These are phyloP conservation scores for Gautieria morchelliformis DNA, from an alignment of 768 basidiomycete species.

Conservation along the genomic window DNA sequence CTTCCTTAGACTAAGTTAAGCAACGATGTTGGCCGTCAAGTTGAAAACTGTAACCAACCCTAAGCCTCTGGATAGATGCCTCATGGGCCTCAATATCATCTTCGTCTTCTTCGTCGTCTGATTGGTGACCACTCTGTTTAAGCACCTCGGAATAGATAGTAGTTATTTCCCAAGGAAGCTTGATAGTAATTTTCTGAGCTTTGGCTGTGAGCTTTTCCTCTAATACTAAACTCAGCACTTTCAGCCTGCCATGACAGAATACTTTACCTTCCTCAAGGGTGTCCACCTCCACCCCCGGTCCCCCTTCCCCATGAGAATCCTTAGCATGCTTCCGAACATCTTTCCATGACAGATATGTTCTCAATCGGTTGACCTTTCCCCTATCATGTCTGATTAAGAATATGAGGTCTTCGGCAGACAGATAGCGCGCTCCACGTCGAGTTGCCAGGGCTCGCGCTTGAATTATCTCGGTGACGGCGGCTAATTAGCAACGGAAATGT, in stretches of 20 bases:
- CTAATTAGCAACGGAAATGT: background rate
- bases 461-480: constrained; percentile 49
- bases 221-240: background rate
- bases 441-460: constrained; percentile 81
- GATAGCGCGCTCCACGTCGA: constrained; percentile 73
- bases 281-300: constrained; percentile 74
- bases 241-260: background rate
- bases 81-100: constrained; percentile 94
- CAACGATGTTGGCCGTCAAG: background rate
- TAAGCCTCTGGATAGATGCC: constrained; percentile 81
- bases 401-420: constrained; percentile 90
- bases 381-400: constrained; percentile 93
- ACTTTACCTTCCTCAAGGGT: constrained; percentile 73
- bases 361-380: constrained; percentile 84
- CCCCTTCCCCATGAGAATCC: constrained; percentile 76
- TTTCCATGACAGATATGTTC: constrained; percentile 95
- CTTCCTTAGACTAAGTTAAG: constrained; percentile 47
- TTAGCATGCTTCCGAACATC: constrained; percentile 94
- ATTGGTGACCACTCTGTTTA: constrained; percentile 61
- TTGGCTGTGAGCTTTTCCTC: constrained; percentile 73
- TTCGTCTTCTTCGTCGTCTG: constrained; percentile 94
- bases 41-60: constrained; percentile 31
- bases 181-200: constrained; percentile 88
- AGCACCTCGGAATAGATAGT: constrained; percentile 89
- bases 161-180: constrained; percentile 91